phyloP scores from a whole-genome alignment of 441 rosid species.

The Rhodomyrtus psidioides region DNA sequence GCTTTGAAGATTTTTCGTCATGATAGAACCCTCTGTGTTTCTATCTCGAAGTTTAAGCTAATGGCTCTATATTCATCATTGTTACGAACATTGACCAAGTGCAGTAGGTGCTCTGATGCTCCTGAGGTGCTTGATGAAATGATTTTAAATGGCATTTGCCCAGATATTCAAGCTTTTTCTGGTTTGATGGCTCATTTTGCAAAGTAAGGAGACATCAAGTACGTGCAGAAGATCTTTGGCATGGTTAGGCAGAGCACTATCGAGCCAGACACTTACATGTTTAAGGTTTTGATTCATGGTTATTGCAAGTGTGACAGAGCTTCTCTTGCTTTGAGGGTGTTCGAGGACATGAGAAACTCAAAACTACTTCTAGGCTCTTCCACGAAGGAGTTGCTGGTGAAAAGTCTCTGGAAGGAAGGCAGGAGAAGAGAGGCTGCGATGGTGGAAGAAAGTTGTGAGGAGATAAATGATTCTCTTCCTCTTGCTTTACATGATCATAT shows the following conservation, averaged over 20 bases:
- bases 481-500: constrained; percentile 54
- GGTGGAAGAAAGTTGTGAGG: constrained; percentile 60
- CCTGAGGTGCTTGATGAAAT: constrained; percentile 67
- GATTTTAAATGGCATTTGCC: constrained; percentile 45
- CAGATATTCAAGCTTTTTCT: constrained; percentile 80
- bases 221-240: constrained; percentile 57
- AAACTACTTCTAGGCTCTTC: constrained; percentile 57
- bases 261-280: constrained; percentile 69
- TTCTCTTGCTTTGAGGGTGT: constrained; percentile 71
- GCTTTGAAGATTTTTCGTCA: constrained; percentile 68
- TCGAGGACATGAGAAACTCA: constrained; percentile 62
- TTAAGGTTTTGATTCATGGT: constrained; percentile 62
- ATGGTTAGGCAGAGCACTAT: constrained; percentile 67
- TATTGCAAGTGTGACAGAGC: constrained; percentile 76
- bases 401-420: constrained; percentile 92
- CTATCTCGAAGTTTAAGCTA: constrained; percentile 41
- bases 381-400: constrained; percentile 71
- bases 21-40: constrained; percentile 48
- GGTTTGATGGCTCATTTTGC: constrained; percentile 86
- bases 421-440: constrained; percentile 77
- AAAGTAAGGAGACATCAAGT: constrained; percentile 61
- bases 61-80: constrained; percentile 79
- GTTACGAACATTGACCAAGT: constrained; percentile 70
- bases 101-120: constrained; percentile 53
- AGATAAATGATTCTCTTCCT: constrained; percentile 33